Base-by-base conservation (phyloP, 2,329 filamentous ascomycete species). In the Epichloe festucae region DNA sequence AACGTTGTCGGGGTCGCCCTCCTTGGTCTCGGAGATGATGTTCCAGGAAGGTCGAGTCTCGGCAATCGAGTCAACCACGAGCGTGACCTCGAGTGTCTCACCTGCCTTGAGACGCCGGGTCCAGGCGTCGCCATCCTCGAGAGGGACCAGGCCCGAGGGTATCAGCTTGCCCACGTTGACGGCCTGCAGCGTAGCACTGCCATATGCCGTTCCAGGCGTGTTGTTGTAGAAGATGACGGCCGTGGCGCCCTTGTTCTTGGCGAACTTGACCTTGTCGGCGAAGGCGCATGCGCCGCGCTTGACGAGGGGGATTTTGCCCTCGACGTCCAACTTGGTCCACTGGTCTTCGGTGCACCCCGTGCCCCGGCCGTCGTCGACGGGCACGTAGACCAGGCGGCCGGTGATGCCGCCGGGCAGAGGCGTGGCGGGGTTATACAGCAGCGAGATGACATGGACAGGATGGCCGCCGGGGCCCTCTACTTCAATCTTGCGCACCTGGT, bases 171-270 rank as follows among this genome's bases (percentile, higher is more conserved):
- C 65, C 35, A 63, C 53, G 56, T 64, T 67, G 43, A 57, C 56
- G 3, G 65, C 65, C 15, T 74, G 72, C 3, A 84, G 69, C 0
- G 78, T 81, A 14, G 76, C 78, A n/a, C 19, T 34, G 10, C 65
- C 65, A 2, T 72, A 61, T 3, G 64, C 46, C 3, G 52, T 53
- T 1, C 75, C 77, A 0, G 72, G 63, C 2, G 63, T 68, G 55
- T 83, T 79, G 71, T 85, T 79, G 65, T 81, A 84, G 53, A 85
- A 69, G 47, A 85, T 66, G 1, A 75, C 68, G 39, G 64, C 71
- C 5, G 68, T 12, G 2, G 71, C 72, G 39, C 71, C 71, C 34
- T 67, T 62, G 2, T 63, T 61, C 55, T 62, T 67, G 38, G 72
- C 72, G 4, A 72, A 63, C 57, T 65, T 67, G 38, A 71, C 60